Evolutionary conservation across 129 eudicot genomes (phyloP).

Genomic region (Arctium lappa): DNA sequence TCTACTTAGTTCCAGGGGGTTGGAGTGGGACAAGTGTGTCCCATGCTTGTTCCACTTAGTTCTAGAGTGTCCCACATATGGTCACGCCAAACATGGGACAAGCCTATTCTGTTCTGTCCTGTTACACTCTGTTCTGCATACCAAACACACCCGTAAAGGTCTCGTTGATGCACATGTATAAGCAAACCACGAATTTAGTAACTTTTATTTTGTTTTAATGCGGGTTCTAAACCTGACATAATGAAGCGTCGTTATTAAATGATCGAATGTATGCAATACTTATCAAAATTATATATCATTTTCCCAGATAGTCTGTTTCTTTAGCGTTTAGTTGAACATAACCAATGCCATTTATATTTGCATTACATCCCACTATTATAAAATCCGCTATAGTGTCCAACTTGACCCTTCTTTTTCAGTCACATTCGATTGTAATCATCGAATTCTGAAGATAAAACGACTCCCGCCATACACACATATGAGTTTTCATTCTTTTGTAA

Average conservation of each 20-base stretch:
- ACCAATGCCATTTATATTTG: neutral
- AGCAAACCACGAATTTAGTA: neutral
- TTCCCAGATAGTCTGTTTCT: neutral
- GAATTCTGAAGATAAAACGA: neutral
- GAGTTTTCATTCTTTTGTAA: neutral
- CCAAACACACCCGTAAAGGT: neutral
- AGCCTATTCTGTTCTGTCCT: no score
- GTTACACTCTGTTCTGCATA: no score
- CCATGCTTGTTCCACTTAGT: no score
- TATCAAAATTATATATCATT: neutral
- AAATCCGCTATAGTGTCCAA: neutral
- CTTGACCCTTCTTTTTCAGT: conserved; percentile 2
- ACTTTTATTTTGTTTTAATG: neutral
- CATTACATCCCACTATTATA: no score
- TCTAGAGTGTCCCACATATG: no score
- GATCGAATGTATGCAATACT: neutral
- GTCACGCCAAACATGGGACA: no score
- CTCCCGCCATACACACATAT: conserved; percentile 7
- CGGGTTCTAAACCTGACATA: neutral
- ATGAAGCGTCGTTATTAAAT: neutral
- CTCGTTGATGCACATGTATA: neutral
- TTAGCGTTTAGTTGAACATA: neutral
- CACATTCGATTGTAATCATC: neutral
- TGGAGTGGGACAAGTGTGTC: no score
- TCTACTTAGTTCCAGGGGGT: no score